A percentile compares a stretch with the other conserved stretches of the same genome.
phyloP scores from a whole-genome alignment of 208 protist genomes.

The Crithidia bombi region DNA sequence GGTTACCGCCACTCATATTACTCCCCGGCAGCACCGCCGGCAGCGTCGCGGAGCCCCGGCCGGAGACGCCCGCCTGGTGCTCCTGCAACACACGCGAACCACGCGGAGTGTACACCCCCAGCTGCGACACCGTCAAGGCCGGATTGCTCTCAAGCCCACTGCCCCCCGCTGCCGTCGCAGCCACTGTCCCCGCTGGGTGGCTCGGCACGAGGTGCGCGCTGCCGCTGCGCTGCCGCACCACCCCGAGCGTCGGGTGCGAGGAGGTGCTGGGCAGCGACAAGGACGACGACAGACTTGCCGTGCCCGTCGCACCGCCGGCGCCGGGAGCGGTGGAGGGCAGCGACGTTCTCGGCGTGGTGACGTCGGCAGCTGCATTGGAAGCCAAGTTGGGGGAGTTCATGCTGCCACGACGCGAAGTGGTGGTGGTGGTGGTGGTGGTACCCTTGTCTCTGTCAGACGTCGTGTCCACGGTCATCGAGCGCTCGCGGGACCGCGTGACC shows the following conservation, averaged over 20 bases:
- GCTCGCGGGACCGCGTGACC: not conserved
- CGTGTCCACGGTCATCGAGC: not conserved
- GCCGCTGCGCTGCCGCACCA: conserved; percentile 18
- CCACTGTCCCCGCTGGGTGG: too few species aligned
- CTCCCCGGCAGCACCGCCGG: not conserved
- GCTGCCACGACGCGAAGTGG: conserved; percentile 5
- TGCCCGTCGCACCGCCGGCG: not conserved
- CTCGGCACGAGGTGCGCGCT: conserved; percentile 9
- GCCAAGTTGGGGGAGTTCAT: not conserved
- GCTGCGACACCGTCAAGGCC: conserved; percentile 11
- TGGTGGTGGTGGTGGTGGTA: too few species aligned
- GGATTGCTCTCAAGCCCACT: conserved; percentile 10
- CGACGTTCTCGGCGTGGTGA: conserved; percentile 5
- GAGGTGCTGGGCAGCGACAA: conserved; percentile 8
- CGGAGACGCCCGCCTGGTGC: not conserved
- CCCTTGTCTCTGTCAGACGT: too few species aligned
- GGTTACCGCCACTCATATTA: not conserved
- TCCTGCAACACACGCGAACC: conserved; percentile 11
- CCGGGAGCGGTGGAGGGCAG: conserved; percentile 1
- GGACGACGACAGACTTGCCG: conserved; percentile 4
- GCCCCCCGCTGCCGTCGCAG: not conserved
- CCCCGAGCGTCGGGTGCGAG: conserved; percentile 1
- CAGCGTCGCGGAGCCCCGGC: conserved; percentile 1
- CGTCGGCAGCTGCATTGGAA: not conserved
- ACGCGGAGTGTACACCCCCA: conserved; percentile 12